Percentiles rank a stretch among this genome's conserved stretches.
phyloP scores from a whole-genome alignment of 129 eudicot genomes.

The Lactuca sativa region DNA sequence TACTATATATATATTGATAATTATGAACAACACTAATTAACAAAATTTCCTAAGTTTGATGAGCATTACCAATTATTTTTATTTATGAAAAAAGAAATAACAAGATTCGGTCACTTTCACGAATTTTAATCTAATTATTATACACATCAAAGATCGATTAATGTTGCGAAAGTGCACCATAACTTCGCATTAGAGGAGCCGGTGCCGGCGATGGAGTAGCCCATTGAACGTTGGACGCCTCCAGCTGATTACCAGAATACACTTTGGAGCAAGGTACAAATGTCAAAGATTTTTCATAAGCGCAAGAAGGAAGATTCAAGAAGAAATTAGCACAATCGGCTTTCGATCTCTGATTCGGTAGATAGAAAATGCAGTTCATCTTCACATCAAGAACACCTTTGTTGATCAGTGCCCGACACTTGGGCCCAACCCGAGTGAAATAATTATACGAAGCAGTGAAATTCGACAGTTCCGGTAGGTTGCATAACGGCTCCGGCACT shows the following conservation, averaged over 20 bases:
- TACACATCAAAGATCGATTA: neutral
- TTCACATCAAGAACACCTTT: slow-evolving; percentile 28
- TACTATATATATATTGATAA: too few species aligned
- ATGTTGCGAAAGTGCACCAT: slow-evolving; percentile 7
- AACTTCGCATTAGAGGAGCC: neutral
- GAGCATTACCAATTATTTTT: neutral
- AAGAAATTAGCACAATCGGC: slow-evolving; percentile 39
- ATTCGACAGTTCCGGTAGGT: slow-evolving; percentile 20
- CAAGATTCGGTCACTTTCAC: neutral
- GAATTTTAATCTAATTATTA: neutral
- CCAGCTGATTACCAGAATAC: neutral
- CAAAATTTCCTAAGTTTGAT: neutral
- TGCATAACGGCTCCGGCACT: slow-evolving; percentile 44
- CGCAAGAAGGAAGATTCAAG: slow-evolving; percentile 12
- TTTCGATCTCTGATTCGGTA: slow-evolving; percentile 38
- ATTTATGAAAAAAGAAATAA: neutral
- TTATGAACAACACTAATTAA: too few species aligned
- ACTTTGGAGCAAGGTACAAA: slow-evolving; percentile 22
- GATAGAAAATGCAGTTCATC: slow-evolving; percentile 48
- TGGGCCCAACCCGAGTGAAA: slow-evolving; percentile 42
- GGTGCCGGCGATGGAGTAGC: neutral
- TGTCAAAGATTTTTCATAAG: neutral
- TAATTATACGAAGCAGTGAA: slow-evolving; percentile 37
- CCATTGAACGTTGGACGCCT: neutral
- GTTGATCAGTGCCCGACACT: slow-evolving; percentile 33